phyloP scores from a whole-genome alignment of 768 basidiomycete genomes.

The Mrakia hoshinonis region DNA sequence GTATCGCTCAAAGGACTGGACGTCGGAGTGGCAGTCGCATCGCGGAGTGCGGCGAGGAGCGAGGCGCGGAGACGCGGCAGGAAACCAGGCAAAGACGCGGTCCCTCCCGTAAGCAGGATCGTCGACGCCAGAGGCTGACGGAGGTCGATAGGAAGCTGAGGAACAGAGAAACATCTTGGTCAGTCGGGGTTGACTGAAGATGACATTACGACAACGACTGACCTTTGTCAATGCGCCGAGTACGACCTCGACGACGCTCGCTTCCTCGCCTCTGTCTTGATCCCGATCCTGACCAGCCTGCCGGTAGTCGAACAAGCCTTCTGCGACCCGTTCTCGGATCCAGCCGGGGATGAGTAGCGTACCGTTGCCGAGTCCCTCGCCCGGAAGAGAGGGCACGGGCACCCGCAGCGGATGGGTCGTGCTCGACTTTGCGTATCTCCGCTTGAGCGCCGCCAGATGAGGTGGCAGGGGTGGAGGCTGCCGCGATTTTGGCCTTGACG shows the following conservation, averaged over 20 bases:
- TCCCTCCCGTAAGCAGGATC: constrained; percentile 80
- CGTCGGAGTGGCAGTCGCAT: constrained; percentile 17
- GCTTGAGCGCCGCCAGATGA: not conserved
- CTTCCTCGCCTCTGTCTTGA: constrained; percentile 71
- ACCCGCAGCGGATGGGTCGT: not conserved
- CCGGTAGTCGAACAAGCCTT: constrained; percentile 64
- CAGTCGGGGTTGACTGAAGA: not conserved
- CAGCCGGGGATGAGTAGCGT: constrained; percentile 85
- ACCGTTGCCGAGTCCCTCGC: constrained; percentile 35
- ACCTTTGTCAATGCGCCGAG: constrained; percentile 74
- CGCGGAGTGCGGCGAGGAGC: constrained; percentile 55
- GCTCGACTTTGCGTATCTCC: not conserved
- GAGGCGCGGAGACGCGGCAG: constrained; percentile 77
- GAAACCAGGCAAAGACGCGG: constrained; percentile 84
- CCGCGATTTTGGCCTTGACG: not conserved
- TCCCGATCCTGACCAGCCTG: constrained; percentile 39
- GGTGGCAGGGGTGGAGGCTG: not conserved
- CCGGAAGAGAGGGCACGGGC: constrained; percentile 8
- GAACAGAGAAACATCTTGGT: not conserved
- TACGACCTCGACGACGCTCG: constrained; percentile 70
- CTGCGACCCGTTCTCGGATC: constrained; percentile 84
- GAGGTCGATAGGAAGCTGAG: constrained; percentile 79
- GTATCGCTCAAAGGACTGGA: constrained; percentile 2
- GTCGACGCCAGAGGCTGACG: constrained; percentile 73
- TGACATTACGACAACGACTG: constrained; percentile 21